Percentiles rank a stretch among this genome's conserved stretches.
Conservation (phyloP, 1,284 basidiomycete species). For the Irpex lacteus region DNA sequence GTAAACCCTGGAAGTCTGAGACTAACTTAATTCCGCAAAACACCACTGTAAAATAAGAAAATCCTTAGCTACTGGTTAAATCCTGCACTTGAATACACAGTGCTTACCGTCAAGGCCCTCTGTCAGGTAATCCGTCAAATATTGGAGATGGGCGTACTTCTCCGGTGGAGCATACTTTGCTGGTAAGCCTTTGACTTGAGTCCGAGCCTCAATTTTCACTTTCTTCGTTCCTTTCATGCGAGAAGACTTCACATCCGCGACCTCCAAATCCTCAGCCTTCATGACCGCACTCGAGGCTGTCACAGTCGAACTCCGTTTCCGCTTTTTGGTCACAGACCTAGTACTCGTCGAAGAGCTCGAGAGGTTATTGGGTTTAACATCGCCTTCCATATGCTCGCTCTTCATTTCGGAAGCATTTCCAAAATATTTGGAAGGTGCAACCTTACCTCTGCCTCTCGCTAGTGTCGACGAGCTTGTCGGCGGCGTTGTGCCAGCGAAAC, state of each 20-base stretch:
- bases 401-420: too few relatives aligned
- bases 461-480: too few relatives aligned
- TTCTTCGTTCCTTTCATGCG: neutral
- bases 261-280: neutral
- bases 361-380: too few relatives aligned
- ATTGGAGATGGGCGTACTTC: constrained; percentile 31
- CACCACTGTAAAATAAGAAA: constrained; percentile 19
- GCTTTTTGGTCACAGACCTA: neutral
- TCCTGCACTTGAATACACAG: too few relatives aligned
- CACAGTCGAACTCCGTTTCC: neutral
- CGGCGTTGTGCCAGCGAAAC: too few relatives aligned
- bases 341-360: too few relatives aligned
- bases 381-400: too few relatives aligned
- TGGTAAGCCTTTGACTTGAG: neutral
- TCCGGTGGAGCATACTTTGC: constrained; percentile 30
- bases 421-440: too few relatives aligned
- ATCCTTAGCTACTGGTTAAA: neutral
- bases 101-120: constrained; percentile 44
- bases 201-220: constrained; percentile 18
- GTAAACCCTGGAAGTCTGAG: neutral
- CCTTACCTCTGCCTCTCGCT: too few relatives aligned
- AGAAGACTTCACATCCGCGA: neutral
- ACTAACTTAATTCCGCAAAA: constrained; percentile 32
- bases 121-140: constrained; percentile 37
- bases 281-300: neutral